These are phyloP conservation scores for Acorus calamus DNA, from an alignment of 106 monocot genomes.

Conservation along the genomic window DNA sequence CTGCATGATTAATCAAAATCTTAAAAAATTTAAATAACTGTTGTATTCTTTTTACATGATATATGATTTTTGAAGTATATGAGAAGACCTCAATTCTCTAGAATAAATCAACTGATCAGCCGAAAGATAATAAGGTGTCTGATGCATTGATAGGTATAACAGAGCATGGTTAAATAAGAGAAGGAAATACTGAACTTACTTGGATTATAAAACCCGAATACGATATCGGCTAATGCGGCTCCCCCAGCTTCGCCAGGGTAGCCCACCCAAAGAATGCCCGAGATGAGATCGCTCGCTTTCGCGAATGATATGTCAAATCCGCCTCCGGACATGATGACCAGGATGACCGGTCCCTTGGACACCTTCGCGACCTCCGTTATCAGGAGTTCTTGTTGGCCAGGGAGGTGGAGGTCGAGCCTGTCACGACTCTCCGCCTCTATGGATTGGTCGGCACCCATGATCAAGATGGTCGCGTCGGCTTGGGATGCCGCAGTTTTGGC, in stretches of 20 bases:
- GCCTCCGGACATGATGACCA: slow-evolving; percentile 96
- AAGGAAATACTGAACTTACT: slow-evolving; percentile 27
- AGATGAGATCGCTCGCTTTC: slow-evolving; percentile 38
- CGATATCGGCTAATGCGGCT: slow-evolving; percentile 64
- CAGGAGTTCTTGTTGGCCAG: slow-evolving; percentile 62
- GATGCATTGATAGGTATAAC: no score
- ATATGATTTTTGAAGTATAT: no score
- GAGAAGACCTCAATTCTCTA: no score
- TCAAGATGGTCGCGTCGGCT: slow-evolving; percentile 70
- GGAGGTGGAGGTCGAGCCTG: slow-evolving; percentile 51
- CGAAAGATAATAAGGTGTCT: no score
- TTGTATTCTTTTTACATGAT: no score
- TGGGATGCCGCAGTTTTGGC: slow-evolving; percentile 55
- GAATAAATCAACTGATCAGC: no score
- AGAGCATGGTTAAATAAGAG: no score
- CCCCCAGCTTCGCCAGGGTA: slow-evolving; percentile 92
- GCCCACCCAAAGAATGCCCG: slow-evolving; percentile 84
- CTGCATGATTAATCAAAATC: no score
- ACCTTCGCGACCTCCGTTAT: slow-evolving; percentile 64
- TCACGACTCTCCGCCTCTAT: slow-evolving; percentile 73
- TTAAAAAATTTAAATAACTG: no score
- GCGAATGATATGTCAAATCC: slow-evolving; percentile 75
- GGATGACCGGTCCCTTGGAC: slow-evolving; percentile 70
- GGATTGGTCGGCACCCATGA: slow-evolving; percentile 78
- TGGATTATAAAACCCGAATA: slow-evolving; percentile 80